Base-by-base conservation (phyloP, 192 early-diverging fungal genomes). In the Chytriomyces confervae region DNA sequence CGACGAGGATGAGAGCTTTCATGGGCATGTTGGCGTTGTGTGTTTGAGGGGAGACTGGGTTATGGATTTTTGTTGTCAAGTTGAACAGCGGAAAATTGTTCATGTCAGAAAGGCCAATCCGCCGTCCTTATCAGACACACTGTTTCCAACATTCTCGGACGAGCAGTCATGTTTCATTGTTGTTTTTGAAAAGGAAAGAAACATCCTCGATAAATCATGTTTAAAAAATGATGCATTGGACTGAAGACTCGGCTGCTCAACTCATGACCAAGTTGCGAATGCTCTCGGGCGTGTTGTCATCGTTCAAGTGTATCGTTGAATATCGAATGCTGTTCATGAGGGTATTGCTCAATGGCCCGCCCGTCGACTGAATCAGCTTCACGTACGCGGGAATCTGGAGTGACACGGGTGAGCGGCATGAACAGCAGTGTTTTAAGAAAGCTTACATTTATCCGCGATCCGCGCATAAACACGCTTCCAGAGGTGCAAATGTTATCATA, bases 401-500 rank as follows among this genome's bases (percentile, higher is more conserved):
- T 45, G 24, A 61, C 16, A 47, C 24, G 24, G 24, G 18, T 29
- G 76, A 75, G 50, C 20, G n/a, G 5, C 8, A 68, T 18, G 50
- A 36, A 36, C 61, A 44, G 18, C 29, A 48, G 16, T 6, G 64
- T 29, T 23, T 36, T 79, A 78, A 6, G 69, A 44, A 13, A 63
- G 84, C 89, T 87, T 85, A 93, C 91, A 81, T 97, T 95, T 71
- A 97, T 93, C 43, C 89, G 86, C 20, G 94, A 94, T 70, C 81
- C 86, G 73, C 93, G 92, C 63, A 81, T 82, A 79, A 94, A 94
- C 0, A 94, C 74, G 16, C 63, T 20, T 9, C 95, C 95, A 24
- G 86, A 84, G 7, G 90, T 85, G 72, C 92, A 88, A 60, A 97
- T 91, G 80, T 97, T 94, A 83, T 98, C 97, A 74, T 97, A 96